Evolutionary conservation across 176 grass and related monocot genomes (phyloP).

Genomic region (Carex littledalei): DNA sequence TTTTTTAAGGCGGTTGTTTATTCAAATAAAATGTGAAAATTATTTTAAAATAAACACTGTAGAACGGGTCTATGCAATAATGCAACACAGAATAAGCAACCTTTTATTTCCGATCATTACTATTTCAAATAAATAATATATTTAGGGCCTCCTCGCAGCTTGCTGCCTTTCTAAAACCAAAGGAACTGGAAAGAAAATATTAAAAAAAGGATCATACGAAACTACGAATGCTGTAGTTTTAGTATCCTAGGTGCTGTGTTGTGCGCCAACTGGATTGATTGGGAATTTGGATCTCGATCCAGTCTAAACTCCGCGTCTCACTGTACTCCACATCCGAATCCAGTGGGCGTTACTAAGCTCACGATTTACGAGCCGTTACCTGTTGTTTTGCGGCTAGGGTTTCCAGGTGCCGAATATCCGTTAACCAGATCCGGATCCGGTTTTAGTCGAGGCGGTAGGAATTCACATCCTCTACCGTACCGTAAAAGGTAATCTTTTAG

Average conservation of each 20-base stretch:
- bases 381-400: conserved; percentile 15
- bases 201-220: not conserved
- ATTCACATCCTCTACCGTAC: too few relatives aligned
- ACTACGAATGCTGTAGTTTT: not conserved
- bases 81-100: not conserved
- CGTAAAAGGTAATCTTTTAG: too few relatives aligned
- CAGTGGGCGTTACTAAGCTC: not conserved
- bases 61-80: not conserved
- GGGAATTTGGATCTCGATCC: not conserved
- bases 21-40: not conserved
- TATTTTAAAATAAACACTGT: not conserved
- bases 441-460: not conserved
- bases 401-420: not conserved
- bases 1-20: not conserved
- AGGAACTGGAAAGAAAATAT: not conserved
- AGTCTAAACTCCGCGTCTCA: not conserved
- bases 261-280: not conserved
- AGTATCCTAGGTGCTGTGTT: not conserved
- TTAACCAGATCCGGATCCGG: not conserved
- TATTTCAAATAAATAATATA: not conserved
- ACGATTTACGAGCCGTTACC: not conserved
- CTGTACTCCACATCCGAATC: not conserved
- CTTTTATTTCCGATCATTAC: not conserved
- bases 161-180: conserved; percentile 4
- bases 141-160: not conserved